phyloP scores from a whole-genome alignment of 2,329 filamentous ascomycete species.

The Diplodia seriata region DNA sequence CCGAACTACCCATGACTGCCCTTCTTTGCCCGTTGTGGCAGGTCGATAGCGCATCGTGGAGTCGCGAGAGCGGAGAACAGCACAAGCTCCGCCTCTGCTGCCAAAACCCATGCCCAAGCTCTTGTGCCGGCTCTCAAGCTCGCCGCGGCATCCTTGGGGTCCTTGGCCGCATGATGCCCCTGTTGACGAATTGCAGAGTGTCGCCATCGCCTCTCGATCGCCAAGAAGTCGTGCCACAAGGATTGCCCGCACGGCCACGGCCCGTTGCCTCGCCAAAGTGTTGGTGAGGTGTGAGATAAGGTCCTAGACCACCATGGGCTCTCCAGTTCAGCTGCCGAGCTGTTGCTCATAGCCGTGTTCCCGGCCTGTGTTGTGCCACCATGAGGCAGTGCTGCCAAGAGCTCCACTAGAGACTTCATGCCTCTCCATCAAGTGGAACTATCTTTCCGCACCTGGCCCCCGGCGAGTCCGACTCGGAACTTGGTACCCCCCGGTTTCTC shows the following conservation, averaged over 20 bases:
- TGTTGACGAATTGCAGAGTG: neutral
- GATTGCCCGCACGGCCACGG: neutral
- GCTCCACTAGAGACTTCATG: slow-evolving; percentile 7
- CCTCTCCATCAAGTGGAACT: neutral
- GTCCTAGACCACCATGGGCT: neutral
- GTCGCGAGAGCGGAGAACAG: slow-evolving; percentile 15
- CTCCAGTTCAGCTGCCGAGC: slow-evolving; percentile 1
- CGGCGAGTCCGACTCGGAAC: neutral
- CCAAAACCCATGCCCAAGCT: slow-evolving; percentile 1
- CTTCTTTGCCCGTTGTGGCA: slow-evolving; percentile 10
- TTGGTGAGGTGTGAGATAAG: neutral
- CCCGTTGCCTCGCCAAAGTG: neutral
- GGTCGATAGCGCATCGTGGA: slow-evolving; percentile 23
- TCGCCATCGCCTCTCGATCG: neutral
- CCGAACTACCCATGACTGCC: neutral
- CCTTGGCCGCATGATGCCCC: slow-evolving; percentile 17
- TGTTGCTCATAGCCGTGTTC: neutral
- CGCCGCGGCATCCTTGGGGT: slow-evolving; percentile 7
- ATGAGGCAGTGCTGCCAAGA: neutral
- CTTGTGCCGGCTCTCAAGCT: neutral
- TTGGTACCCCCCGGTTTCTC: slow-evolving; percentile 2
- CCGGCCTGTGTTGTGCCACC: slow-evolving; percentile 5
- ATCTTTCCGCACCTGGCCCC: slow-evolving; percentile 1
- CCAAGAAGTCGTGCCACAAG: neutral
- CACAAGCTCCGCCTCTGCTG: slow-evolving; percentile 17